Evolutionary conservation across 495 filamentous ascomycete species (phyloP), one percentile per base, ranked within the genome.

Genomic region (Clohesyomyces aquaticus): DNA sequence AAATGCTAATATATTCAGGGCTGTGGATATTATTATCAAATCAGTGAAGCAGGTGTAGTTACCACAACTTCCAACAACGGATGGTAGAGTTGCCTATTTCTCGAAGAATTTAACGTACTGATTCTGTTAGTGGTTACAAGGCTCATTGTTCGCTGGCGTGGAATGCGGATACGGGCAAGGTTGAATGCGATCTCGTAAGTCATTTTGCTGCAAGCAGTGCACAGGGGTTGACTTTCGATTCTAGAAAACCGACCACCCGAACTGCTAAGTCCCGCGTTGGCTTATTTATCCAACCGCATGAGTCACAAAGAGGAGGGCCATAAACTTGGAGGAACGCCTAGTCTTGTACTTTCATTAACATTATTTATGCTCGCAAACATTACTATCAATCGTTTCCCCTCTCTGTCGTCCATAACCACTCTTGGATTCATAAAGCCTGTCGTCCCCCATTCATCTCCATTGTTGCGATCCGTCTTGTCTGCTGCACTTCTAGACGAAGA

Each of bases 401-500:
- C n/a, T n/a, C n/a, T n/a, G n/a, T n/a, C n/a, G n/a, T n/a, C n/a
- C n/a, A n/a, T 38, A 14, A 38, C 32, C 32, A 38, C 32, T 38
- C 32, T 38, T 38, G 32, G 6, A 38, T 38, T 38, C 19, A 23
- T 52, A 3, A 52, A n/a, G n/a, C n/a, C n/a, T n/a, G n/a, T n/a
- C n/a, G n/a, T n/a, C n/a, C 48, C 19, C 48, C 32, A 14, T 38
- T 6, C 32, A 38, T 38, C n/a, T n/a, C n/a, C 32, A 38, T 38
- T 38, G 32, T 14, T 6, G 32, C 14, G 14, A 38, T 6, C 32
- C 32, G 14, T 38, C 6, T 38, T 14, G 32, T 38, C 6, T 38
- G 32, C 6, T 29, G 29, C 25, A 10, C 18, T 19, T 51, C 46
- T 47, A 65, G 18, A 59, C 38, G 43, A 69, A 59, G 11, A 69